Conservation (phyloP, 768 basidiomycete genomes). For the Gloeostereum incarnatum region DNA sequence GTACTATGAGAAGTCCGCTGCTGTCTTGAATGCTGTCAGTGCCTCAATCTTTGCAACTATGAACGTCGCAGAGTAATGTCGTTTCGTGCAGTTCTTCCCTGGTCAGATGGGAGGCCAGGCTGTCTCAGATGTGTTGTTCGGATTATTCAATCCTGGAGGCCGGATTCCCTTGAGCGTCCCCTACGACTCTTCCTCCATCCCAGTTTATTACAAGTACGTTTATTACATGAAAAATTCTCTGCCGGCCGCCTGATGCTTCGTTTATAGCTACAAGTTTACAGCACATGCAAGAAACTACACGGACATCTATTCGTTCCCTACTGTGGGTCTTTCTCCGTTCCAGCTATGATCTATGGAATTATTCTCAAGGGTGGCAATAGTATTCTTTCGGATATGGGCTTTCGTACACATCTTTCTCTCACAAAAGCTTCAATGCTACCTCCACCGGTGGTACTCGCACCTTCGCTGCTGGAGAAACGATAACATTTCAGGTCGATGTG, state of each 20-base stretch:
- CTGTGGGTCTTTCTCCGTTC: slow-evolving; percentile 5
- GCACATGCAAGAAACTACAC: slow-evolving; percentile 14
- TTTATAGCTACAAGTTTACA: slow-evolving; percentile 12
- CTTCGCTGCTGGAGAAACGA: slow-evolving; percentile 11
- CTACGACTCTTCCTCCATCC: slow-evolving; percentile 11
- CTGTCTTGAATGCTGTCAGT: slow-evolving; percentile 13
- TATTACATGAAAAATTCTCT: background rate
- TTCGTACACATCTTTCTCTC: slow-evolving; percentile 14
- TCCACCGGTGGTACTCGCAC: slow-evolving; percentile 9
- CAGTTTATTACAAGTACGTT: slow-evolving; percentile 16
- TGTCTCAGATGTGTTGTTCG: slow-evolving; percentile 15
- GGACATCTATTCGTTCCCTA: slow-evolving; percentile 13
- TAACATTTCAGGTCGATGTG: slow-evolving; percentile 13
- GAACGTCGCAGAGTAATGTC: background rate
- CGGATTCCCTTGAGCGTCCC: slow-evolving; percentile 16
- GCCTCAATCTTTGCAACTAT: background rate
- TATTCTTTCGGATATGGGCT: slow-evolving; percentile 17
- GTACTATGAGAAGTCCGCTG: slow-evolving; percentile 12
- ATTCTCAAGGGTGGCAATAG: slow-evolving; percentile 6
- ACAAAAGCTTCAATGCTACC: slow-evolving; percentile 11
- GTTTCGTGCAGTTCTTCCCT: slow-evolving; percentile 13
- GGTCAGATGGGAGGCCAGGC: slow-evolving; percentile 18
- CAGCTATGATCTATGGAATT: background rate
- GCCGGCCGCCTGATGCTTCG: background rate
- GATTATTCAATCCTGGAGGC: slow-evolving; percentile 15